phyloP scores from a whole-genome alignment of 495 filamentous ascomycete species.

The Podospora fimiseda region DNA sequence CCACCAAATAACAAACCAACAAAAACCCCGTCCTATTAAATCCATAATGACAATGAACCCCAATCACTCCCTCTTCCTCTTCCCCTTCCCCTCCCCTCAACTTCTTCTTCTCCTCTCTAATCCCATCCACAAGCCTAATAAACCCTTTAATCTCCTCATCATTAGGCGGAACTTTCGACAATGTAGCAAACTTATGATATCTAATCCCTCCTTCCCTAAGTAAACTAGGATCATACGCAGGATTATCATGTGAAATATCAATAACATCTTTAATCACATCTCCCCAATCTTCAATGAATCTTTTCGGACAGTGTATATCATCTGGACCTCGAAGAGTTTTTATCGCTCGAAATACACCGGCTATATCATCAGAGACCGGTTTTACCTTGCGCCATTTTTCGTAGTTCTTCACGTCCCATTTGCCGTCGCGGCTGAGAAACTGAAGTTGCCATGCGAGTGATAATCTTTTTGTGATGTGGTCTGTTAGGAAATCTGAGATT shows the following conservation, averaged over 20 bases:
- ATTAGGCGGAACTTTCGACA: constrained; percentile 84
- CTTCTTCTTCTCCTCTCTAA: constrained; percentile 53
- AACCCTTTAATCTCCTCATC: constrained; percentile 70
- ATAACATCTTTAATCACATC: constrained; percentile 64
- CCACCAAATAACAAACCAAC: constrained; percentile 85
- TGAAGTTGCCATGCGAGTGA: constrained; percentile 85
- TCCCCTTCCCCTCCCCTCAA: constrained; percentile 47
- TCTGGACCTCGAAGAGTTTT: constrained; percentile 87
- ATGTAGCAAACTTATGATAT: constrained; percentile 84
- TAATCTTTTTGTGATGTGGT: constrained; percentile 69
- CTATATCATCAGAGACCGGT: constrained; percentile 73
- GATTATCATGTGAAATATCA: constrained; percentile 82
- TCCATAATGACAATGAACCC: constrained; percentile 92
- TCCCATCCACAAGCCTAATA: constrained; percentile 67
- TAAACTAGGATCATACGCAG: constrained; percentile 74
- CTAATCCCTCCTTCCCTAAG: constrained; percentile 65
- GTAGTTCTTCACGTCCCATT: constrained; percentile 98
- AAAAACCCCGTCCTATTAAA: constrained; percentile 91
- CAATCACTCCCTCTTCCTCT: constrained; percentile 48
- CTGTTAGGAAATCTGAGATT: constrained; percentile 71
- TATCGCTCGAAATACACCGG: constrained; percentile 70
- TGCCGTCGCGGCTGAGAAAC: constrained; percentile 76
- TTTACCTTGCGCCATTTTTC: constrained; percentile 77
- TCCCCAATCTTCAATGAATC: constrained; percentile 64
- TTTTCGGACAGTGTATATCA: constrained; percentile 68